These are phyloP conservation scores for Pulveroboletus sp. DNA, from an alignment of 768 basidiomycete species.

Conservation along the genomic window DNA sequence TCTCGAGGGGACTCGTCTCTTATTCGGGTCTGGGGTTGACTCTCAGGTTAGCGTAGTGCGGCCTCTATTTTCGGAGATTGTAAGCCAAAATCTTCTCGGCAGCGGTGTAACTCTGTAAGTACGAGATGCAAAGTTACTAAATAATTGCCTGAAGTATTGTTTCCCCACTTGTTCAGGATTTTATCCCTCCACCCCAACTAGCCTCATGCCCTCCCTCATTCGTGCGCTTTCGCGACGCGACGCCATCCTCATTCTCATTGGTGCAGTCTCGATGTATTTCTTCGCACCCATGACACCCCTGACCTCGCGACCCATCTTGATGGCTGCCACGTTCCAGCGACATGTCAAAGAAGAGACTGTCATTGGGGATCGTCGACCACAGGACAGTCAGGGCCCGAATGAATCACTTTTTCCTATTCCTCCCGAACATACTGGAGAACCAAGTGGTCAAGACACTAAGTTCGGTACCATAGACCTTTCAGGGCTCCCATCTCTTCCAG, in stretches of 20 bases:
- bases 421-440: neutral
- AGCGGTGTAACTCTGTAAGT: neutral
- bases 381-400: constrained; percentile 5
- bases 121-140: no score
- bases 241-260: constrained; percentile 55
- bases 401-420: neutral
- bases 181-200: neutral
- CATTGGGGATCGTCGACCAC: neutral
- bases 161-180: neutral
- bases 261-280: constrained; percentile 54
- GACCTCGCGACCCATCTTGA: constrained; percentile 30
- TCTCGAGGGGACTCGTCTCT: no score
- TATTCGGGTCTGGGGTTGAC: no score
- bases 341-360: neutral
- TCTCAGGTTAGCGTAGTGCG: no score
- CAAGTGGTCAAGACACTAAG: neutral
- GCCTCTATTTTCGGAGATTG: constrained; percentile 2
- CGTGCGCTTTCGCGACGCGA: constrained; percentile 50
- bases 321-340: constrained; percentile 22
- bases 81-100: neutral
- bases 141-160: neutral
- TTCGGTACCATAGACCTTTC: neutral
- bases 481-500: constrained; percentile 34
- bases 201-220: constrained; percentile 35
- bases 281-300: constrained; percentile 40